A percentile compares a stretch with the other conserved stretches of the same genome.
phyloP scores from a whole-genome alignment of 2,329 filamentous ascomycete genomes.

The Gyromitra esculenta region DNA sequence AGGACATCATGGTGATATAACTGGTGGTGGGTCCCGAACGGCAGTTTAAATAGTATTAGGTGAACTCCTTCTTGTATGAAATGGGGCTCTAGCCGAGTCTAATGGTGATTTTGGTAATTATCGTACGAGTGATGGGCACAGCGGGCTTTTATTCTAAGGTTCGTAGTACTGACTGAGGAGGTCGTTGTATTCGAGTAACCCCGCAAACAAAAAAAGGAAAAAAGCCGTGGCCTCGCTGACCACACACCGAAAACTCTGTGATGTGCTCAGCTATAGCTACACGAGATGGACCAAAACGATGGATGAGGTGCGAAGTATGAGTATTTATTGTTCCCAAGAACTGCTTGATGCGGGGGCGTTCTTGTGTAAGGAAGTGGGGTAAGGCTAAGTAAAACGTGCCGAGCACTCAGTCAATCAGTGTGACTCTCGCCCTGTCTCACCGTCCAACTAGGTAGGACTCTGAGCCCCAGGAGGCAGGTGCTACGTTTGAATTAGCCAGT shows the following conservation, averaged over 20 bases:
- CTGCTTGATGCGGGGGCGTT: background rate
- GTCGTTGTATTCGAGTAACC: background rate
- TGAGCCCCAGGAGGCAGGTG: background rate
- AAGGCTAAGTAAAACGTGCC: background rate
- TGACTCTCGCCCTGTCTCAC: background rate
- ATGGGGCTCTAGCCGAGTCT: background rate
- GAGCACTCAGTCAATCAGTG: background rate
- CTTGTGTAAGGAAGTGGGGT: background rate
- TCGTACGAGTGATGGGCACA: background rate
- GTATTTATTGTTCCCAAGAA: background rate
- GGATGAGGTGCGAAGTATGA: background rate
- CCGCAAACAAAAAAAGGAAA: background rate
- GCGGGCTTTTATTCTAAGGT: background rate
- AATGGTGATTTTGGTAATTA: background rate
- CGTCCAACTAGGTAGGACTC: background rate
- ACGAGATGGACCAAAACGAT: background rate
- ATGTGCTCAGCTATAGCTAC: background rate
- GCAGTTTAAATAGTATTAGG: background rate
- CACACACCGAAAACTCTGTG: background rate
- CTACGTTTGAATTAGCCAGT: background rate
- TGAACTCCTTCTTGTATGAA: background rate
- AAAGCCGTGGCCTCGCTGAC: background rate
- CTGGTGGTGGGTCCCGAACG: background rate
- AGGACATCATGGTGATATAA: background rate
- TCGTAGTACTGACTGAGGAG: background rate